Percentiles rank a stretch among this genome's conserved stretches.
Evolutionary conservation across 2,329 filamentous ascomycete genomes (phyloP).

Genomic region (Phyllachora maydis): DNA sequence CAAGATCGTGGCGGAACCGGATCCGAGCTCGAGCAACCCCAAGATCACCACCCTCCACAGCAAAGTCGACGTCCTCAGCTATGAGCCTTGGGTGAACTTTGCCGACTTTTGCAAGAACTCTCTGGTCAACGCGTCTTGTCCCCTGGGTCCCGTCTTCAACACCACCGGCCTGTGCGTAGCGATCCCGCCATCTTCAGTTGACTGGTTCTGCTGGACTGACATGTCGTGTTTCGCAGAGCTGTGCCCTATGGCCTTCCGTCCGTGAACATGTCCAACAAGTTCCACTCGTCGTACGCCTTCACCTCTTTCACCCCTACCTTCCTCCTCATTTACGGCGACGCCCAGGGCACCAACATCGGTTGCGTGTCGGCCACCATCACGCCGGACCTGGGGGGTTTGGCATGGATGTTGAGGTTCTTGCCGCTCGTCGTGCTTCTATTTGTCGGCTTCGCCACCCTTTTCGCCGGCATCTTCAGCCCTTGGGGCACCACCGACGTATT

Average conservation of each 20-base stretch:
- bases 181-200: no score
- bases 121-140: constrained; percentile 45
- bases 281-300: constrained; percentile 72
- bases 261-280: constrained; percentile 52
- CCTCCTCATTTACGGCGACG: constrained; percentile 55
- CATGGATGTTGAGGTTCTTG: constrained; percentile 51
- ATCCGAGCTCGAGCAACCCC: constrained; percentile 19
- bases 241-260: constrained; percentile 52
- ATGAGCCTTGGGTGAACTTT: constrained; percentile 39
- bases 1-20: constrained; percentile 54
- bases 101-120: constrained; percentile 45
- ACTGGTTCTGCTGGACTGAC: not conserved
- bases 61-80: constrained; percentile 56
- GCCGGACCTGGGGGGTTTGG: constrained; percentile 54
- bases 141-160: constrained; percentile 53
- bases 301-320: constrained; percentile 60
- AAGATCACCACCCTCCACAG: constrained; percentile 55
- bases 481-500: constrained; percentile 88
- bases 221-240: constrained; percentile 1
- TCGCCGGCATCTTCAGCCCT: constrained; percentile 74
- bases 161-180: constrained; percentile 16
- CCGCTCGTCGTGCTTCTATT: constrained; percentile 61
- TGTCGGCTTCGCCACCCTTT: constrained; percentile 63
- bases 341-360: constrained; percentile 39
- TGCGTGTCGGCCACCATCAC: constrained; percentile 73